Evolutionary conservation across 2,329 filamentous ascomycete genomes (phyloP).

Genomic region (Botrytis fabae): DNA sequence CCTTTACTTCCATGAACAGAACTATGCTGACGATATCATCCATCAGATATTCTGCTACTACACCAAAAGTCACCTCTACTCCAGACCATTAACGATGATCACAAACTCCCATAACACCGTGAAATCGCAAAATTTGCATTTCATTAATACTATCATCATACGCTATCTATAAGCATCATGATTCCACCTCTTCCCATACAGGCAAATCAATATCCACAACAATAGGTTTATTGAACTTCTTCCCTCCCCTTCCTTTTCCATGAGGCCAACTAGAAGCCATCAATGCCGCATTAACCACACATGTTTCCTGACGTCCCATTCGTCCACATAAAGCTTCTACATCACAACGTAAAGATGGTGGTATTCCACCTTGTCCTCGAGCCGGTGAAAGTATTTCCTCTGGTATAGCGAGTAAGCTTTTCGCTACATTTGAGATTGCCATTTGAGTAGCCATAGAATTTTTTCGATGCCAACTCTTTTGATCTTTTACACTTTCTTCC

Average conservation of each 20-base stretch:
- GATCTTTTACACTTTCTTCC: neutral
- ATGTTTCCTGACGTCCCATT: conserved; percentile 58
- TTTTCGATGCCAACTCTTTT: neutral
- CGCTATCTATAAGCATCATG: neutral
- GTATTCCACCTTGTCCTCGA: conserved; percentile 46
- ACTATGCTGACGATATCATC: neutral
- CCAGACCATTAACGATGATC: neutral
- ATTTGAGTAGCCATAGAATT: conserved; percentile 12
- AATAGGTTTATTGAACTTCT: conserved; percentile 73
- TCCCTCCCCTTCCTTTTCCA: conserved; percentile 51
- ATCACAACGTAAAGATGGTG: conserved; percentile 47
- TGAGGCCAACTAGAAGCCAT: conserved; percentile 68
- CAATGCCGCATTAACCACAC: conserved; percentile 77
- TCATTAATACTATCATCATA: neutral
- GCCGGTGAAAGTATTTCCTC: conserved; percentile 27
- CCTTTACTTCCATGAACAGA: neutral
- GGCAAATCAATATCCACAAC: conserved; percentile 80
- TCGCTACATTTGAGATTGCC: conserved; percentile 24
- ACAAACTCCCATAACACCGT: neutral
- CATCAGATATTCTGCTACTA: neutral
- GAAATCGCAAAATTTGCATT: neutral
- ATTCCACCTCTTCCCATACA: conserved; percentile 45
- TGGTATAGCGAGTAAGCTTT: conserved; percentile 25
- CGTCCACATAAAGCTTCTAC: conserved; percentile 45
- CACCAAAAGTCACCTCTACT: neutral